Evolutionary conservation across 805 yeast species (phyloP), one percentile per base, ranked within the genome.

Genomic region (Barnettozyma sp.): DNA sequence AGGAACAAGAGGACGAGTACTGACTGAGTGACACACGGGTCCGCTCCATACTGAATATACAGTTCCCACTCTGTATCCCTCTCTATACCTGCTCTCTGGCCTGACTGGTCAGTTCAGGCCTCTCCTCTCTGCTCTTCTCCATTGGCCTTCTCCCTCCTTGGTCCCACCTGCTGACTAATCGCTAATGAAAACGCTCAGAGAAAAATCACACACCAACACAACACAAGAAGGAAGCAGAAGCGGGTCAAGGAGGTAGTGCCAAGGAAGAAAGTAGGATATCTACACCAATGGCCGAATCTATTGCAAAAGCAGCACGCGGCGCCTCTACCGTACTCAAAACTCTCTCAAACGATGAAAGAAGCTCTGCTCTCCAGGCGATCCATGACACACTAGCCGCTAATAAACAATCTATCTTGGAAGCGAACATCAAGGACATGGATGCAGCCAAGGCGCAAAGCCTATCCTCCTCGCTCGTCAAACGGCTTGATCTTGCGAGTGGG

Each of bases 251-350:
- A n/a, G n/a, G n/a, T n/a, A n/a, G n/a, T n/a, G n/a, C n/a, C n/a
- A n/a, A n/a, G n/a, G n/a, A n/a, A n/a, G n/a, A n/a, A n/a, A n/a
- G n/a, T n/a, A n/a, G n/a, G n/a, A n/a, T n/a, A n/a, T n/a, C n/a
- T n/a, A n/a, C n/a, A n/a, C n/a, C 12, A 19, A 53, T 53, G 58
- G 84, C 92, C 15, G 88, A 80, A 59, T 62, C 69, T 33, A 82
- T 88, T 30, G 97, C 98, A 3, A 73, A 62, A 48, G 71, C 70
- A 14, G 95, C 97, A 8, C 85, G 82, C 49, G 48, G 62, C n/a
- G 90, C 97, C 5, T 87, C 94, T 33, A 78, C 90, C 6, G 68
- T 76, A 13, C 69, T 92, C 41, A 90, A 92, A 53, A 81, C 95
- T 0, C 63, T 88, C 23, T 58, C 81, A 7, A 73, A 86, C 49